Evolutionary conservation across 2,329 filamentous ascomycete species (phyloP).

Genomic region (Alternaria infectoria): DNA sequence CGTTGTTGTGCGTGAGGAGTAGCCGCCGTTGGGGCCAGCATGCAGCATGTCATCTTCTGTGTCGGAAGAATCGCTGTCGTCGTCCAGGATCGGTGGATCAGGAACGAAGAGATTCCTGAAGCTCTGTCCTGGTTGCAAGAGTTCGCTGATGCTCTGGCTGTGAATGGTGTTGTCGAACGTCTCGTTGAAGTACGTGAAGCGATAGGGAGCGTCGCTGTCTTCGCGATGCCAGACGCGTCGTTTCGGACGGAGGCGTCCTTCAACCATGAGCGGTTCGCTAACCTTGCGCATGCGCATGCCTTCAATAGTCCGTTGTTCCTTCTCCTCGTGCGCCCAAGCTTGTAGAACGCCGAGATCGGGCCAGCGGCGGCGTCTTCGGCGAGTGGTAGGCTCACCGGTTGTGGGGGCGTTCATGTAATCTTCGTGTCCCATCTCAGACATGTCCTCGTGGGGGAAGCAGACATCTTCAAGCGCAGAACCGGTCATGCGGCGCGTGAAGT

Average conservation of each 20-base stretch:
- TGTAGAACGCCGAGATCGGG: slow-evolving; percentile 84
- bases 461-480: slow-evolving; percentile 82
- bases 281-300: slow-evolving; percentile 88
- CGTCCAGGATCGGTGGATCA: slow-evolving; percentile 71
- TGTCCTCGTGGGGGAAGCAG: slow-evolving; percentile 81
- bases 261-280: slow-evolving; percentile 90
- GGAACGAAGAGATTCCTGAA: slow-evolving; percentile 92
- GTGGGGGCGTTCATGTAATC: slow-evolving; percentile 64
- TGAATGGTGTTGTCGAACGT: slow-evolving; percentile 96
- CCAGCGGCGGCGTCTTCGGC: slow-evolving; percentile 69
- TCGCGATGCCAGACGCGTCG: slow-evolving; percentile 81
- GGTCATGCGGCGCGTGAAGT: slow-evolving; percentile 46
- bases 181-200: slow-evolving; percentile 99
- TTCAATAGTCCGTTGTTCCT: slow-evolving; percentile 79
- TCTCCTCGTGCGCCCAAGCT: slow-evolving; percentile 89
- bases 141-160: slow-evolving; percentile 90
- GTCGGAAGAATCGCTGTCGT: slow-evolving; percentile 69
- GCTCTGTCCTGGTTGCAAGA: slow-evolving; percentile 81
- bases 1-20: slow-evolving; percentile 33
- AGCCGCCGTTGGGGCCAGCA: slow-evolving; percentile 33
- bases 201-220: slow-evolving; percentile 88
- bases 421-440: slow-evolving; percentile 83
- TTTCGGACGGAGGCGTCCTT: slow-evolving; percentile 82
- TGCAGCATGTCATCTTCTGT: slow-evolving; percentile 51
- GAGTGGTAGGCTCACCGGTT: slow-evolving; percentile 50